These are phyloP conservation scores for Aechmea fasciata DNA, from an alignment of 176 grass and related monocot species.

Conservation along the genomic window DNA sequence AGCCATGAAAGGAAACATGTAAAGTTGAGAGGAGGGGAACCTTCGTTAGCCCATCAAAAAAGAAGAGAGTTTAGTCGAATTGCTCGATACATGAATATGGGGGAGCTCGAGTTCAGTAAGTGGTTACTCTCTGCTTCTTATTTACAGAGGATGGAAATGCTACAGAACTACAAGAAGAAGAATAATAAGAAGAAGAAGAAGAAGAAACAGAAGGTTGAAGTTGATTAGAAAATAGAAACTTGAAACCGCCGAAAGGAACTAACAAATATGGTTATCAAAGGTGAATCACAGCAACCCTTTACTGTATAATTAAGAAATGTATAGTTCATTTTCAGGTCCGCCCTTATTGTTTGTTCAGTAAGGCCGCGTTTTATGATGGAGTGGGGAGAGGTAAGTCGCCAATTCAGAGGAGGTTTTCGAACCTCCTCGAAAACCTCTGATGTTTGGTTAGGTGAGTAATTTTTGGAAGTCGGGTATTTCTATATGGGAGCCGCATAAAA, in stretches of 20 bases:
- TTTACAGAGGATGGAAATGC: slow-evolving; percentile 29
- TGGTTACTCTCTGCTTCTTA: slow-evolving; percentile 65
- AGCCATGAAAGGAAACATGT: slow-evolving; percentile 13
- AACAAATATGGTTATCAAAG: neutral
- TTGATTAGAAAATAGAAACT: neutral
- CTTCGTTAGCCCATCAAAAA: slow-evolving; percentile 39
- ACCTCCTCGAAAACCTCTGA: too few species aligned
- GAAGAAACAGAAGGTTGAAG: slow-evolving; percentile 20
- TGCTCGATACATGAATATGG: slow-evolving; percentile 59
- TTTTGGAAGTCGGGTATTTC: too few species aligned
- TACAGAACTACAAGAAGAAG: slow-evolving; percentile 59
- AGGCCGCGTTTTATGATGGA: too few species aligned
- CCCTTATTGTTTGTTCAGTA: too few species aligned
- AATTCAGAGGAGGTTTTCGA: too few species aligned
- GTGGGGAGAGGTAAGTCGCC: too few species aligned
- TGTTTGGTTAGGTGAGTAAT: too few species aligned
- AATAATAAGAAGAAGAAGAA: slow-evolving; percentile 32
- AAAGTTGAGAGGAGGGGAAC: slow-evolving; percentile 9
- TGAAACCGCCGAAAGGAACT: neutral
- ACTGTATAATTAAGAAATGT: too few species aligned
- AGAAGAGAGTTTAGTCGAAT: slow-evolving; percentile 57
- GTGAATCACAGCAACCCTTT: too few species aligned
- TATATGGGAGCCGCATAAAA: too few species aligned
- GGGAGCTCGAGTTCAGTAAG: slow-evolving; percentile 68
- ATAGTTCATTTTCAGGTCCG: too few species aligned